Percentiles rank a stretch among this genome's conserved stretches.
phyloP scores from a whole-genome alignment of 306 rosid genomes.

The Pyrus betulifolia region DNA sequence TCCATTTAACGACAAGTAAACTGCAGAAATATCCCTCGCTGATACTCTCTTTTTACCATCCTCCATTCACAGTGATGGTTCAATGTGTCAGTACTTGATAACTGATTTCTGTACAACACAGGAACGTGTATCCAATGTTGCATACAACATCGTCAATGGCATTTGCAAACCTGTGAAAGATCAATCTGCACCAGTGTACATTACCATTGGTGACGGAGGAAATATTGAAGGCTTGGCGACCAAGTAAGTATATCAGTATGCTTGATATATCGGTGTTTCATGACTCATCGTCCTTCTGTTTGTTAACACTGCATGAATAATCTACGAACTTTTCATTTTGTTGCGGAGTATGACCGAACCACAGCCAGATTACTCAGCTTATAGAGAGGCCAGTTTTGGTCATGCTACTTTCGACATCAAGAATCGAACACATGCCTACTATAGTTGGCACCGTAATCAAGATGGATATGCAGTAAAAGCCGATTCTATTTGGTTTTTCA shows the following conservation, averaged over 20 bases:
- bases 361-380: slow-evolving; percentile 73
- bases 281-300: background rate
- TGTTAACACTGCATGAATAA: background rate
- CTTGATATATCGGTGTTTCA: background rate
- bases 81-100: background rate
- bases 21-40: background rate
- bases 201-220: slow-evolving; percentile 92
- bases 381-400: slow-evolving; percentile 79
- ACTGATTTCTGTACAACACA: slow-evolving; percentile 16
- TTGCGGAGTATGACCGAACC: slow-evolving; percentile 74
- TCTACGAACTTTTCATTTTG: background rate
- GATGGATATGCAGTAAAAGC: slow-evolving; percentile 70
- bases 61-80: background rate
- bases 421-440: slow-evolving; percentile 80
- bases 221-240: slow-evolving; percentile 79
- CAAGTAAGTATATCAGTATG: slow-evolving; percentile 42
- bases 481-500: slow-evolving; percentile 62
- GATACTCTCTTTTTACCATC: background rate
- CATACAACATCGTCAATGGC: slow-evolving; percentile 65
- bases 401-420: slow-evolving; percentile 68
- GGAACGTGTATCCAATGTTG: slow-evolving; percentile 77
- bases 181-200: slow-evolving; percentile 77
- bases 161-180: slow-evolving; percentile 57
- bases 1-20: background rate
- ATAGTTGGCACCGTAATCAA: slow-evolving; percentile 70